Evolutionary conservation across 257 asterid genomes (phyloP), one percentile per base, ranked within the genome.

Genomic region (Gentiana dahurica): DNA sequence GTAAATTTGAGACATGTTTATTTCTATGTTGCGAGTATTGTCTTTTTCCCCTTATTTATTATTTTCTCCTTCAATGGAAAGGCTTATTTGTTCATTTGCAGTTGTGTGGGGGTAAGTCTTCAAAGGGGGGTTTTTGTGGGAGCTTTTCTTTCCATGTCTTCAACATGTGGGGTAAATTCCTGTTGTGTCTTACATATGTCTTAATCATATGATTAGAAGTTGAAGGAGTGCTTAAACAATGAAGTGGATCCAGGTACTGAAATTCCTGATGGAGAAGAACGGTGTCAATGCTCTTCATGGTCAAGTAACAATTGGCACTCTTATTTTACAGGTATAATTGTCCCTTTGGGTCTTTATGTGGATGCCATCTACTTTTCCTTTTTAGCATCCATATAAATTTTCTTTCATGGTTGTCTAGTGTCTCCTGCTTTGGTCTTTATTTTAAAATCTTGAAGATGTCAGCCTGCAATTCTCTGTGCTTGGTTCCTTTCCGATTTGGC

Each of bases 31-130:
- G 34, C 35, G 8, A 36, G 45, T 54, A n/a, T n/a, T 34, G 12
- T 34, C 43, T 54, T 5, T 8, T 32, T 2, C 24, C 3, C 55
- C 7, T 4, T 11, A 2, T 33, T 10, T 53, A 41, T 34, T 8
- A 12, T 9, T 54, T 35, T 1, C 3, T 45, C 35, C 6, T 61
- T 67, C n/a, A 15, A 15, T 15, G 24, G 24, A 15, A 15, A 15
- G 24, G 24, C 24, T 15, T 15, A 48, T 53, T 57, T 67, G 57
- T 49, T 69, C 52, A 53, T 64, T 65, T 77, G 81, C 82, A 88
- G 99, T 77, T 87, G 71, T 88, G 97, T 64, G 99, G 99, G 99
- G 99, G 93, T 66, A 74, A 81, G 75, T 67, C 89, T 71, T 92
- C 99, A 10, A 97, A 92, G 77, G 99, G 99, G 43, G 83, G 24